Evolutionary conservation across 176 grass and related monocot genomes (phyloP).

Genomic region (Aegilops sharonensis): DNA sequence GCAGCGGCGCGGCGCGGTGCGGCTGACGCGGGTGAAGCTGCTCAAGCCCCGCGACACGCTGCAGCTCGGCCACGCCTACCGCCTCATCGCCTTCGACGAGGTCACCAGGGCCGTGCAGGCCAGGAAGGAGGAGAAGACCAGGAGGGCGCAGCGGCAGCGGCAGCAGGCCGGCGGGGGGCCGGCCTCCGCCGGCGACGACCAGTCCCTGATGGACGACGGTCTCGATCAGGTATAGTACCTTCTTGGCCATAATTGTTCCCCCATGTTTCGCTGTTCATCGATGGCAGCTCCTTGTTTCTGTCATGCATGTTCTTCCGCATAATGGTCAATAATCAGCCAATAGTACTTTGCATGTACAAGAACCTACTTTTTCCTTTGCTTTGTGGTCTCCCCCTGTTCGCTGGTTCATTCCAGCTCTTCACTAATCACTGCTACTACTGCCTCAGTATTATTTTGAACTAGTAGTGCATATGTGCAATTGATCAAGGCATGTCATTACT

Average conservation of each 20-base stretch:
- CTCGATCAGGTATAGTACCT: constrained; percentile 42
- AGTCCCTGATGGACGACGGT: neutral
- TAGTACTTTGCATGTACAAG: neutral
- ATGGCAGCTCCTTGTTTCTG: neutral
- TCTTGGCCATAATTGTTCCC: neutral
- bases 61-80: constrained; percentile 71
- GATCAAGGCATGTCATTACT: neutral
- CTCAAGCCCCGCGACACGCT: constrained; percentile 79
- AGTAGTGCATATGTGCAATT: too few relatives aligned
- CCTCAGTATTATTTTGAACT: neutral
- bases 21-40: constrained; percentile 80
- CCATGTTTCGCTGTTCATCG: neutral
- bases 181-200: neutral
- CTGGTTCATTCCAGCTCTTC: neutral
- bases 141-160: constrained; percentile 35
- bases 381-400: neutral
- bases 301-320: neutral
- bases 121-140: constrained; percentile 69
- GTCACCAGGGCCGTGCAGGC: constrained; percentile 65
- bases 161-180: neutral
- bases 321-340: neutral
- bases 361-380: neutral
- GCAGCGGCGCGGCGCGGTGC: neutral
- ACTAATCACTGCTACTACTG: too few relatives aligned
- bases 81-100: constrained; percentile 78